These are phyloP conservation scores for Phytophthora agathidicida DNA, from an alignment of 352 stramenopile genomes.

Conservation along the genomic window DNA sequence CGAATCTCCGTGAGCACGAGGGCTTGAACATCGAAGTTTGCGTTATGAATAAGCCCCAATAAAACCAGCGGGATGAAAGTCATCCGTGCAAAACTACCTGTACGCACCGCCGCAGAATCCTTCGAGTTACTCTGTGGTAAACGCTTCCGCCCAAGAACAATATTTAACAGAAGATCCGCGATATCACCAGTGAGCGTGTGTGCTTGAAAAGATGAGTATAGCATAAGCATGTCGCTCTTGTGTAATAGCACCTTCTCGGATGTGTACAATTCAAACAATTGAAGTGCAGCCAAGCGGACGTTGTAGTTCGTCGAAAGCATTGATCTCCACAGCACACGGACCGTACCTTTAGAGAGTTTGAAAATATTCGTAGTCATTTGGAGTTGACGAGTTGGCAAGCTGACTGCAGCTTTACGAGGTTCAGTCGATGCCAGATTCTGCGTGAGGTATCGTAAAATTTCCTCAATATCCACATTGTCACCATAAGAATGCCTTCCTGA, in stretches of 20 bases:
- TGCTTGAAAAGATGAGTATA: conserved; percentile 56
- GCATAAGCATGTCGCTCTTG: conserved; percentile 66
- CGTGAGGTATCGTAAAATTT: conserved; percentile 71
- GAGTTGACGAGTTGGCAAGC: conserved; percentile 29
- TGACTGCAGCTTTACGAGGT: conserved; percentile 25
- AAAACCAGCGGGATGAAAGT: conserved; percentile 66
- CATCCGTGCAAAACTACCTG: conserved; percentile 55
- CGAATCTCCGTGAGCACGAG: conserved; percentile 63
- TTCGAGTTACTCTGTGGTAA: conserved; percentile 13
- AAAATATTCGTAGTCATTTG: conserved; percentile 40
- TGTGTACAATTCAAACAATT: conserved; percentile 77
- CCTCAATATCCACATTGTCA: conserved; percentile 50
- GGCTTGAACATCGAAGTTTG: conserved; percentile 58
- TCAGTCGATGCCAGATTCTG: conserved; percentile 43
- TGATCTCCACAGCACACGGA: conserved; percentile 67
- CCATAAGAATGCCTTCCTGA: conserved; percentile 10
- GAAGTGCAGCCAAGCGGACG: conserved; percentile 63
- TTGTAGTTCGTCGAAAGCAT: conserved; percentile 55
- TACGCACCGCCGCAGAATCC: conserved; percentile 21
- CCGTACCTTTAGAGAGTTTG: conserved; percentile 69
- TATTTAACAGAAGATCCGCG: conserved; percentile 62
- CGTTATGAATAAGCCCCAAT: conserved; percentile 50
- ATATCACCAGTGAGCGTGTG: conserved; percentile 55
- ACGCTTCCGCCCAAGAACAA: conserved; percentile 62
- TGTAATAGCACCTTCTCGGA: conserved; percentile 66